Conservation (phyloP, 495 filamentous ascomycete genomes). For the Pseudoneurospora amorphoporcata region DNA sequence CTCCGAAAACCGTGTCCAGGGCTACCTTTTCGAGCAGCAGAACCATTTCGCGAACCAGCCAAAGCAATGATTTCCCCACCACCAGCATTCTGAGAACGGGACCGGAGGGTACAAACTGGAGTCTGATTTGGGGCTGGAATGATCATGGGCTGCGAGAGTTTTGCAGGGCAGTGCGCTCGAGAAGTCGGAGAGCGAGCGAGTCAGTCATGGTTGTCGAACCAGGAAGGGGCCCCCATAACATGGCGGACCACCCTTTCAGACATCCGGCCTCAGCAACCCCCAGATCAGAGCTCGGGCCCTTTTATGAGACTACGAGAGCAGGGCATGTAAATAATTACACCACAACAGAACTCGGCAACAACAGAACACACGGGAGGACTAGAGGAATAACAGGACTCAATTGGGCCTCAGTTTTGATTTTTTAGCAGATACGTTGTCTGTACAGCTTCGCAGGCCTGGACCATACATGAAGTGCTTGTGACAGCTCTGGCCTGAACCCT, state of each 20-base stretch:
- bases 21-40: conserved; percentile 86
- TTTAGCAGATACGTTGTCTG: not conserved
- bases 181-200: not conserved
- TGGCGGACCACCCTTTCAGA: not conserved
- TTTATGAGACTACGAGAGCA: not conserved
- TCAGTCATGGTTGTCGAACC: not conserved
- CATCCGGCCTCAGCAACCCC: not conserved
- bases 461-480: not conserved
- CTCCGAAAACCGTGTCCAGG: conserved; percentile 71
- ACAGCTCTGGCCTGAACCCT: not conserved
- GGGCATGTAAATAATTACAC: not conserved
- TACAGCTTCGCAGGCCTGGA: not conserved
- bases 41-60: conserved; percentile 58
- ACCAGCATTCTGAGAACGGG: not conserved
- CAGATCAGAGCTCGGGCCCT: not conserved
- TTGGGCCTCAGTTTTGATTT: not conserved
- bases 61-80: conserved; percentile 4
- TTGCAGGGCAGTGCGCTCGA: not conserved
- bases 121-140: not conserved
- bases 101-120: not conserved
- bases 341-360: not conserved
- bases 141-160: not conserved
- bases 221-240: not conserved
- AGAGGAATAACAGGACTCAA: not conserved
- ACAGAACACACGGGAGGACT: not conserved